Evolutionary conservation across 1,139 yeast genomes (phyloP).

Genomic region (Candida sanyaensis): DNA sequence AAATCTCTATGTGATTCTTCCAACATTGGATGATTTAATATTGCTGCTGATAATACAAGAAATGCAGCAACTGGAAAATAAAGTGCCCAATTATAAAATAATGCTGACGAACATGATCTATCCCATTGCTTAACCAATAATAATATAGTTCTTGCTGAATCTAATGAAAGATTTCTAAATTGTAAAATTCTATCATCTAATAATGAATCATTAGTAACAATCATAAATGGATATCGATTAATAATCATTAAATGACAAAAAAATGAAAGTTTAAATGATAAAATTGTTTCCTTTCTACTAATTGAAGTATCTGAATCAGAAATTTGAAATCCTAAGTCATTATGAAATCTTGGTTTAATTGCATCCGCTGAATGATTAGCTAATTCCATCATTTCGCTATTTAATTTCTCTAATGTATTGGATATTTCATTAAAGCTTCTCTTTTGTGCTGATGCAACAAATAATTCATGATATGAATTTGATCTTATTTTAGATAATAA

Average conservation of each 20-base stretch:
- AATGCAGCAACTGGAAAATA: conserved; percentile 38
- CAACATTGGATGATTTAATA: conserved; percentile 32
- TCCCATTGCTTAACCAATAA: conserved; percentile 24
- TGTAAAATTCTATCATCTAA: conserved; percentile 17
- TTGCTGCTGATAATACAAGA: conserved; percentile 30
- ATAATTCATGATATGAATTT: conserved; percentile 29
- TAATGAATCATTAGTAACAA: conserved; percentile 18
- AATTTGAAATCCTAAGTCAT: conserved; percentile 24
- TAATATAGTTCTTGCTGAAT: conserved; percentile 40
- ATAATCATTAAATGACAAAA: conserved; percentile 38
- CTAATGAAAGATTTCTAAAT: conserved; percentile 27
- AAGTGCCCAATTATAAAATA: conserved; percentile 35
- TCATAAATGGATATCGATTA: conserved; percentile 34
- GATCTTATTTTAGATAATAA: conserved; percentile 29
- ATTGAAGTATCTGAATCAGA: conserved; percentile 4
- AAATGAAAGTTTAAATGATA: conserved; percentile 29
- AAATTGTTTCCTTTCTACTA: conserved; percentile 17
- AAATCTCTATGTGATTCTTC: conserved; percentile 32
- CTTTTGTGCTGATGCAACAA: conserved; percentile 27
- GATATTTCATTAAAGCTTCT: conserved; percentile 20
- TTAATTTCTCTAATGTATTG: conserved; percentile 20
- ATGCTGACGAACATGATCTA: conserved; percentile 19
- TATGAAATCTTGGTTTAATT: conserved; percentile 26
- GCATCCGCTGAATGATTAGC: conserved; percentile 16
- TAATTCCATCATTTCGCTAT: conserved; percentile 22